A percentile compares a stretch with the other conserved stretches of the same genome.
Evolutionary conservation across 176 grass and related monocot genomes (phyloP).

Genomic region (Poa annua): DNA sequence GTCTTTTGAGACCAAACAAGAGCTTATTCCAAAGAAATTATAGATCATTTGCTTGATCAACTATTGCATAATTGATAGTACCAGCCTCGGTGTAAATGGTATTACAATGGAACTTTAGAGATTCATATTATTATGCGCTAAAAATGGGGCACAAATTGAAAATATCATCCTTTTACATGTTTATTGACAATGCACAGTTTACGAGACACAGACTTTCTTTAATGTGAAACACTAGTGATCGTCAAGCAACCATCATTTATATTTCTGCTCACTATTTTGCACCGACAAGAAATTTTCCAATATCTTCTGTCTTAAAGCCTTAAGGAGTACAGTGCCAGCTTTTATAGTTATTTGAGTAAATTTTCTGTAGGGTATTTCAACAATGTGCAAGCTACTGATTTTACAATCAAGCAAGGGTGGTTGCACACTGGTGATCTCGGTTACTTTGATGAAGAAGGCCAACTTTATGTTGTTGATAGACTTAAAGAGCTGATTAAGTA

Average conservation of each 20-base stretch:
- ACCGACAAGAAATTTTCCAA: not conserved
- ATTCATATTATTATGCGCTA: too few species aligned
- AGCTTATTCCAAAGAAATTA: not conserved
- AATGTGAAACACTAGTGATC: not conserved
- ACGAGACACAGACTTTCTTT: not conserved
- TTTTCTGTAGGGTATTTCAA: constrained; percentile 80
- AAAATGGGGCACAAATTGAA: too few species aligned
- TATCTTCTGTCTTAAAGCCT: not conserved
- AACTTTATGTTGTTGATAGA: constrained; percentile 88
- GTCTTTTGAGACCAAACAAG: not conserved
- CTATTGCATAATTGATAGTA: too few species aligned
- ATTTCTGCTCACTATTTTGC: not conserved
- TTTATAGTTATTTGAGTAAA: constrained; percentile 2
- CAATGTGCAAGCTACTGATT: constrained; percentile 87
- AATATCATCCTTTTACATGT: too few species aligned
- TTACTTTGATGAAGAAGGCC: constrained; percentile 72
- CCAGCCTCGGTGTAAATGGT: too few species aligned
- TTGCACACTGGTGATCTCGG: constrained; percentile 95
- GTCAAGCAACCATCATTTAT: not conserved
- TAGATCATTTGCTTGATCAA: not conserved
- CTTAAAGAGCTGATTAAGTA: constrained; percentile 98
- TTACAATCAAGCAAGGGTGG: constrained; percentile 88
- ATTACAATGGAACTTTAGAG: too few species aligned
- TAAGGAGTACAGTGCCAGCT: not conserved
- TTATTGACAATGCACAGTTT: not conserved